Evolutionary conservation across 208 protist species (phyloP).

Genomic region (Tritrichomonas foetus): DNA sequence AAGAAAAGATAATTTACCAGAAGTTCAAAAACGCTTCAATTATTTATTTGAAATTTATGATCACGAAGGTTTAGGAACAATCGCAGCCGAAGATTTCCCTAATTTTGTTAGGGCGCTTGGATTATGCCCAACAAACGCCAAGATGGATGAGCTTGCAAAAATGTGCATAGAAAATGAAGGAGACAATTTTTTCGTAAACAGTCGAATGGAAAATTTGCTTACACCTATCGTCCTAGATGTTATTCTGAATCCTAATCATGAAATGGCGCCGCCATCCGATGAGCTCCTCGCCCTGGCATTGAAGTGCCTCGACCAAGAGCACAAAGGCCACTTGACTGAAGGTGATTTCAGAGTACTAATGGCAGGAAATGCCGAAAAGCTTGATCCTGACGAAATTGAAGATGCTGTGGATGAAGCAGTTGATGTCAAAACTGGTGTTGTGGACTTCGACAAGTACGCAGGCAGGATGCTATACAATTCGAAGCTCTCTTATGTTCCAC

Average conservation of each 20-base stretch:
- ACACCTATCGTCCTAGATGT: not conserved
- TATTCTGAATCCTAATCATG: not conserved
- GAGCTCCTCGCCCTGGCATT: not conserved
- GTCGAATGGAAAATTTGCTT: not conserved
- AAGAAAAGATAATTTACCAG: not conserved
- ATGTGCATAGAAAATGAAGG: not conserved
- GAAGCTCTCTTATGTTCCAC: not conserved
- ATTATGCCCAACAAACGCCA: not conserved
- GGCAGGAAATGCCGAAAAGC: not conserved
- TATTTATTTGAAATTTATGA: not conserved
- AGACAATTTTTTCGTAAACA: not conserved
- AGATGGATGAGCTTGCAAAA: not conserved
- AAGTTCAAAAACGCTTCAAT: not conserved
- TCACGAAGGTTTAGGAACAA: not conserved
- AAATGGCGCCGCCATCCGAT: not conserved
- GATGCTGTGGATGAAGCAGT: not conserved
- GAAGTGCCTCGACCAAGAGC: not conserved
- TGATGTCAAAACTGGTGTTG: not conserved
- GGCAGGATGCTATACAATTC: not conserved
- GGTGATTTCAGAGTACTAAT: not conserved
- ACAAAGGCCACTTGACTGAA: constrained; percentile 39
- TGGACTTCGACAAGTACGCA: not conserved
- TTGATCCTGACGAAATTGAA: constrained; percentile 26
- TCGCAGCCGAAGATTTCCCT: not conserved
- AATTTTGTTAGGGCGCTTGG: constrained; percentile 22